Percentiles rank a stretch among this genome's conserved stretches.
phyloP scores from a whole-genome alignment of 164 flowering plant genomes.

The Euptelea pleiosperma region DNA sequence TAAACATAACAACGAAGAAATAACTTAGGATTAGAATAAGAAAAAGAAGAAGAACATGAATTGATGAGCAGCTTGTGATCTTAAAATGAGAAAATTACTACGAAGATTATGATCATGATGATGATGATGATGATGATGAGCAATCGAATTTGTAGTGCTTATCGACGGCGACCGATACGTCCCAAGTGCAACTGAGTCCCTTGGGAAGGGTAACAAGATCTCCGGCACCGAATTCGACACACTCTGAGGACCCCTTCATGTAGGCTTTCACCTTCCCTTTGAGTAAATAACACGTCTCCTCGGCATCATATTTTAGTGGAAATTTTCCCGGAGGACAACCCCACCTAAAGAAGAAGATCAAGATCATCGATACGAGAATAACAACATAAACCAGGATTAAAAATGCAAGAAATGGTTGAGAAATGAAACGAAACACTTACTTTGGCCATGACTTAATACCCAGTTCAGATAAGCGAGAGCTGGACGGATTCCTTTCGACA shows the following conservation, averaged over 20 bases:
- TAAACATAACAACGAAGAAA: neutral
- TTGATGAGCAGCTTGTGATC: too few species aligned
- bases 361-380: neutral
- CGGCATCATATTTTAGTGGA: slow-evolving; percentile 77
- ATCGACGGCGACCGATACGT: slow-evolving; percentile 63
- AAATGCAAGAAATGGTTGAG: neutral
- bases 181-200: slow-evolving; percentile 79
- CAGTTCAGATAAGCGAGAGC: slow-evolving; percentile 51
- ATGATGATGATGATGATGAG: slow-evolving; percentile 19
- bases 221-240: slow-evolving; percentile 80
- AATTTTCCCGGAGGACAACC: slow-evolving; percentile 85
- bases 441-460: slow-evolving; percentile 90
- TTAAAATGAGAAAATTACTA: too few species aligned
- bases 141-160: slow-evolving; percentile 71
- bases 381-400: neutral
- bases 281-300: slow-evolving; percentile 75
- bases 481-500: slow-evolving; percentile 63
- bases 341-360: slow-evolving; percentile 48
- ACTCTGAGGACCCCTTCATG: slow-evolving; percentile 46
- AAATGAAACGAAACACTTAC: slow-evolving; percentile 36
- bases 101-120: too few species aligned
- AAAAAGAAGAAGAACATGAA: neutral
- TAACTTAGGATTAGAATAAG: neutral
- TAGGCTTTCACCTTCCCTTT: slow-evolving; percentile 78
- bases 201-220: slow-evolving; percentile 45